These are phyloP conservation scores for Pythium rishiriense DNA, from an alignment of 352 stramenopile species.

Conservation along the genomic window DNA sequence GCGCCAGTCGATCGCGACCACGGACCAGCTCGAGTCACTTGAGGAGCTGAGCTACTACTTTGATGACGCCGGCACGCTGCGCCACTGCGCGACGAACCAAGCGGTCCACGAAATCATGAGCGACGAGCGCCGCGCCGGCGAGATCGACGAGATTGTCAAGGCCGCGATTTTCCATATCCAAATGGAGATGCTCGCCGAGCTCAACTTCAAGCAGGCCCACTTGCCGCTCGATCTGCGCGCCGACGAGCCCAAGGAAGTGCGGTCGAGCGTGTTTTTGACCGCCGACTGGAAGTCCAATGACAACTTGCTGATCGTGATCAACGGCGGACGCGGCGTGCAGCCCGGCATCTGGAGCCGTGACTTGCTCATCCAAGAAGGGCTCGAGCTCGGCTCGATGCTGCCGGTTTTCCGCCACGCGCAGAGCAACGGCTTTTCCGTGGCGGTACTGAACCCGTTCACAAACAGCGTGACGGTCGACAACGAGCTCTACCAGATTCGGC, in stretches of 20 bases:
- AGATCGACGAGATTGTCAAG: constrained; percentile 81
- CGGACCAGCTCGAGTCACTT: constrained; percentile 69
- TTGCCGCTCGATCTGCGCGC: constrained; percentile 57
- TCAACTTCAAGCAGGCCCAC: constrained; percentile 73
- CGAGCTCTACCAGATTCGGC: constrained; percentile 54
- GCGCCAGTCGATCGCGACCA: constrained; percentile 47
- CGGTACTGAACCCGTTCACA: constrained; percentile 71
- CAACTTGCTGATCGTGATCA: constrained; percentile 72
- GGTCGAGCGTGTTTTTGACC: constrained; percentile 70
- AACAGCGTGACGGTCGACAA: constrained; percentile 70
- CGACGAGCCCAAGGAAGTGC: constrained; percentile 66
- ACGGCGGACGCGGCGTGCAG: constrained; percentile 61
- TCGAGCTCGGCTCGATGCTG: constrained; percentile 79
- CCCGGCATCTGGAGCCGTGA: constrained; percentile 81
- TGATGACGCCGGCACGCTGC: constrained; percentile 61
- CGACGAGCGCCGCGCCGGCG: constrained; percentile 58
- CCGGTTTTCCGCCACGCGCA: constrained; percentile 57
- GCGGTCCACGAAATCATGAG: constrained; percentile 78
- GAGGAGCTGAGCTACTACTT: constrained; percentile 84
- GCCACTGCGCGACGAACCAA: constrained; percentile 71
- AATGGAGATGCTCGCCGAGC: constrained; percentile 81
- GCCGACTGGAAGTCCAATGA: constrained; percentile 61
- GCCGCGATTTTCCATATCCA: constrained; percentile 85
- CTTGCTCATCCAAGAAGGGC: constrained; percentile 71
- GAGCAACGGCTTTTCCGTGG: constrained; percentile 47